Conservation (phyloP, 495 filamentous ascomycete genomes). For the Neurospora tetraspora region DNA sequence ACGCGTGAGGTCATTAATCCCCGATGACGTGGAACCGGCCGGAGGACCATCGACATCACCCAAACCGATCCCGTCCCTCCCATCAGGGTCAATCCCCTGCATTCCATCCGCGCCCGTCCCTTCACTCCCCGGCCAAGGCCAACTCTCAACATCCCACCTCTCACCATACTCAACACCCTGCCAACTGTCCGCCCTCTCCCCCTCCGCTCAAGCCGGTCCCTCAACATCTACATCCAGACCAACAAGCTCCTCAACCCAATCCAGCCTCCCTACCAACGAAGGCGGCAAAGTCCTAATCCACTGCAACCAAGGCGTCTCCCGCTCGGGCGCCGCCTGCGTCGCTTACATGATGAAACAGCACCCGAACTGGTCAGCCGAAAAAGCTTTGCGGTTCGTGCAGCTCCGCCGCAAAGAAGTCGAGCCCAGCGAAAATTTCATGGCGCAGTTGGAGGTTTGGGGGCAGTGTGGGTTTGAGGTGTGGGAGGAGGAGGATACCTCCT, state of each 20-base stretch:
- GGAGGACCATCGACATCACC: not conserved
- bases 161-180: not conserved
- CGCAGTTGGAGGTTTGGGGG: not conserved
- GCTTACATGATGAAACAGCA: not conserved
- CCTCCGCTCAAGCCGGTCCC: not conserved
- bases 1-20: not conserved
- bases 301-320: not conserved
- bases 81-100: not conserved
- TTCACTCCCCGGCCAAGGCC: not conserved
- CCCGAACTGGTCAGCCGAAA: not conserved
- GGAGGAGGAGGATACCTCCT: no score
- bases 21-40: not conserved
- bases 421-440: not conserved
- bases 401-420: not conserved
- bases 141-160: not conserved
- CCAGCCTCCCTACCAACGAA: not conserved
- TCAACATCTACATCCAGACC: not conserved
- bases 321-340: not conserved
- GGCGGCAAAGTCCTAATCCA: not conserved
- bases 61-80: not conserved
- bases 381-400: not conserved
- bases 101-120: not conserved
- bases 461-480: not conserved
- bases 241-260: not conserved
- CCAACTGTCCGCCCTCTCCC: not conserved